Conservation (phyloP, 257 asterid genomes). For the Nicotiana sylvestris region DNA sequence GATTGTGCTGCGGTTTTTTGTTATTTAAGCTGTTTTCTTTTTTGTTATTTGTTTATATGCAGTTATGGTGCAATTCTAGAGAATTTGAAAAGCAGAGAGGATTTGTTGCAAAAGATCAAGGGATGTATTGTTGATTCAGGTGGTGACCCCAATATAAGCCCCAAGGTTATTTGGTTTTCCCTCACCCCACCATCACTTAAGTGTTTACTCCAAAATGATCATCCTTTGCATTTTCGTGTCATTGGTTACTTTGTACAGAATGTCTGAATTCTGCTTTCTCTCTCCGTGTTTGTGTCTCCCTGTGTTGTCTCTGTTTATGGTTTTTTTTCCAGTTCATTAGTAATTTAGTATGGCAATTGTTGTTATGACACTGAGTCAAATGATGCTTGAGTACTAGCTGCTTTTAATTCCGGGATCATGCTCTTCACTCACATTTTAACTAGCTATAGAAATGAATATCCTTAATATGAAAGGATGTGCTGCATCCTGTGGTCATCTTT, state of each 20-base stretch:
- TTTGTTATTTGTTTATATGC: conserved; percentile 3
- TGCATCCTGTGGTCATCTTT: background rate
- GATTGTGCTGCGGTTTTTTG: background rate
- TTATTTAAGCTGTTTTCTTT: background rate
- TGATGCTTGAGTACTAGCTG: background rate
- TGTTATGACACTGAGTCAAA: background rate
- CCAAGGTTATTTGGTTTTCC: conserved; percentile 49
- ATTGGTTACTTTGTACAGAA: background rate
- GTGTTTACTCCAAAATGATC: background rate
- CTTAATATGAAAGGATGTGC: background rate
- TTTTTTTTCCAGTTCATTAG: background rate
- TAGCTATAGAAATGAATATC: background rate
- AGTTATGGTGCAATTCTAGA: conserved; percentile 87
- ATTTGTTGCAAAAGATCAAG: conserved; percentile 59
- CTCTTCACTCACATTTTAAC: background rate
- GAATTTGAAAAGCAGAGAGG: conserved; percentile 43
- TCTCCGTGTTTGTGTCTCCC: background rate
- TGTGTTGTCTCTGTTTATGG: background rate
- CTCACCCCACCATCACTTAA: background rate
- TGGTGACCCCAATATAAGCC: conserved; percentile 78
- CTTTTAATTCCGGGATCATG: background rate
- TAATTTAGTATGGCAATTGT: background rate
- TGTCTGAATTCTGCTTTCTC: background rate
- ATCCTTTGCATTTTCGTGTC: background rate
- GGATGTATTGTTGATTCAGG: conserved; percentile 93